A percentile compares a stretch with the other conserved stretches of the same genome.
phyloP scores from a whole-genome alignment of 2,329 filamentous ascomycete genomes.

The Stachybotrys chartarum region DNA sequence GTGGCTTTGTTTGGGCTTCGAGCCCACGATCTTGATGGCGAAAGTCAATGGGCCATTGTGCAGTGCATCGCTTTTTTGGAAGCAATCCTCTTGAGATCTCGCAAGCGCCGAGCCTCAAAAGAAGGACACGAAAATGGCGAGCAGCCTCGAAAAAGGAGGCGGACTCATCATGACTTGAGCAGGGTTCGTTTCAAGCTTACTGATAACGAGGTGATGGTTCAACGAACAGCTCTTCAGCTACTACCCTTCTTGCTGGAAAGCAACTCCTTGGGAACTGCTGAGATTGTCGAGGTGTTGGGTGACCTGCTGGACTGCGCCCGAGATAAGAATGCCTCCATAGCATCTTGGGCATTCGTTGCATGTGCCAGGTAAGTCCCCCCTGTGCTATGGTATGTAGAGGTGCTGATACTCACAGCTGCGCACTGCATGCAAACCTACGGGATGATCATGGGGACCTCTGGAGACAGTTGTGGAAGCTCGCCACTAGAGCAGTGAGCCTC shows the following conservation, averaged over 20 bases:
- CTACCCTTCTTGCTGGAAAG: slow-evolving; percentile 49
- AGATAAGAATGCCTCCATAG: slow-evolving; percentile 60
- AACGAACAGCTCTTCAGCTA: slow-evolving; percentile 48
- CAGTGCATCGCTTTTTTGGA: slow-evolving; percentile 54
- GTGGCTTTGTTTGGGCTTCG: slow-evolving; percentile 46
- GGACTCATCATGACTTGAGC: slow-evolving; percentile 32
- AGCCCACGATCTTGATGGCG: slow-evolving; percentile 44
- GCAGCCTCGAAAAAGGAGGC: slow-evolving; percentile 46
- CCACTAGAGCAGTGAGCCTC: slow-evolving; percentile 63
- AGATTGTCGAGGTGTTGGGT: slow-evolving; percentile 48
- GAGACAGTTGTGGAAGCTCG: slow-evolving; percentile 70
- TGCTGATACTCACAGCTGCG: slow-evolving; percentile 24
- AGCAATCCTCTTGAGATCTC: slow-evolving; percentile 29
- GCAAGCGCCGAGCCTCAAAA: slow-evolving; percentile 11
- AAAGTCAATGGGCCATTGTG: slow-evolving; percentile 54
- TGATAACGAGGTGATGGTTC: slow-evolving; percentile 34
- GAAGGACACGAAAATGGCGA: slow-evolving; percentile 23
- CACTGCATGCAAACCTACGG: slow-evolving; percentile 21
- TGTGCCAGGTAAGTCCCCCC: slow-evolving; percentile 58
- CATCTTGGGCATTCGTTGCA: slow-evolving; percentile 81
- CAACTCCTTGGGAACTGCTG: slow-evolving; percentile 38
- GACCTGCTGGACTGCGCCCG: slow-evolving; percentile 52
- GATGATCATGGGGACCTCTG: slow-evolving; percentile 41
- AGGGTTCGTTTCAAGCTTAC: slow-evolving; percentile 42
- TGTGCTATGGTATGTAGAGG: neutral